phyloP scores from a whole-genome alignment of 345 rosid species.

The Populus nigra region DNA sequence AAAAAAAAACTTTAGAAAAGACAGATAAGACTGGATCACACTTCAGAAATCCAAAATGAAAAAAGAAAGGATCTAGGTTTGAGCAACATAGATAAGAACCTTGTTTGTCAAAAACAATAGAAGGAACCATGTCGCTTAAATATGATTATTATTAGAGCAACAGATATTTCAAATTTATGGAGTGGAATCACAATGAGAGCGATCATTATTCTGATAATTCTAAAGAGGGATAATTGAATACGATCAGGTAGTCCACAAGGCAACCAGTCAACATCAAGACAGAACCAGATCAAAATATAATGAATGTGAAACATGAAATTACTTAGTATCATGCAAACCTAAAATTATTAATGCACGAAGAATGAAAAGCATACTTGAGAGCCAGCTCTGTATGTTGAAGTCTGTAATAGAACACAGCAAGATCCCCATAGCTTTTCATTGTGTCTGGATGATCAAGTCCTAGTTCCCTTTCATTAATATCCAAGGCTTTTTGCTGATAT shows the following conservation, averaged over 20 bases:
- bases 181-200: background rate
- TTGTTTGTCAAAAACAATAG: background rate
- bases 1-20: background rate
- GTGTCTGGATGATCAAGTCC: slow-evolving; percentile 99
- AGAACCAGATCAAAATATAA: slow-evolving; percentile 2
- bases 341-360: slow-evolving; percentile 8
- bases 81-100: background rate
- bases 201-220: background rate
- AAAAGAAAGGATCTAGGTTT: background rate
- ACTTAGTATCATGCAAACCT: background rate
- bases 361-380: slow-evolving; percentile 67
- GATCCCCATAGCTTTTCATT: slow-evolving; percentile 99
- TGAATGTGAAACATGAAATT: background rate
- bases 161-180: background rate
- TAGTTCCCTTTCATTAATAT: slow-evolving; percentile 97
- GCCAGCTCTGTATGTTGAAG: slow-evolving; percentile 98
- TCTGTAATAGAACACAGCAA: slow-evolving; percentile 98
- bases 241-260: background rate
- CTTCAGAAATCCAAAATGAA: slow-evolving; percentile 11
- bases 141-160: background rate
- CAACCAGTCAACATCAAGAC: background rate
- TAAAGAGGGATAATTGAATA: background rate
- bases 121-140: background rate
- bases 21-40: background rate
- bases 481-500: slow-evolving; percentile 98